Evolutionary conservation across 768 basidiomycete species (phyloP).

Genomic region (Trametes cubensis): DNA sequence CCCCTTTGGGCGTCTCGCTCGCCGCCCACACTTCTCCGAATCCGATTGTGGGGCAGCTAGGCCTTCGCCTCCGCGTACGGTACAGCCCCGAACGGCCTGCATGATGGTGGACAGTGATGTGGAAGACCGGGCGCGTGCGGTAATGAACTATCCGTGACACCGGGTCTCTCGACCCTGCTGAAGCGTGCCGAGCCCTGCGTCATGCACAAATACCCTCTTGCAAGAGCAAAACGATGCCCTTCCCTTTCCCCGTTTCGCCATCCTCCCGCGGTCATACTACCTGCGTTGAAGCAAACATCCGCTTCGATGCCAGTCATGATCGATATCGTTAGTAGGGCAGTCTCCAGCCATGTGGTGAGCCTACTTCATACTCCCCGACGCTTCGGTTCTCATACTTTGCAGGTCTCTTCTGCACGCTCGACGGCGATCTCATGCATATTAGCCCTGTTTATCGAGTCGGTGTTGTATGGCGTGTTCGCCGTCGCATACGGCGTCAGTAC

Average conservation of each 20-base stretch:
- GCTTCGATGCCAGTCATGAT: conserved; percentile 1
- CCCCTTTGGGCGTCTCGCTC: conserved; percentile 1
- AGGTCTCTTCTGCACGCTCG: conserved; percentile 1
- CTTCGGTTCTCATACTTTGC: background rate
- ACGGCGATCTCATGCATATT: conserved; percentile 9
- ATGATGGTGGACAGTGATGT: background rate
- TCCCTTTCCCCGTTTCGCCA: background rate
- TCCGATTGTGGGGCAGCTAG: background rate
- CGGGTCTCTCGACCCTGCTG: background rate
- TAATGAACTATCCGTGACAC: background rate
- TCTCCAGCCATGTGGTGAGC: background rate
- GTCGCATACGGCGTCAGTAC: conserved; percentile 11
- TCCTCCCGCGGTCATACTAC: background rate
- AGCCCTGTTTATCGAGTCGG: conserved; percentile 13
- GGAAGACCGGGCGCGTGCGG: background rate
- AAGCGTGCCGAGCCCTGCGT: background rate
- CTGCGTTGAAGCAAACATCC: background rate
- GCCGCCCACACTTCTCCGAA: background rate
- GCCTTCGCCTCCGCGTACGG: background rate
- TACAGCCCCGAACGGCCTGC: background rate
- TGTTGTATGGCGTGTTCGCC: conserved; percentile 14
- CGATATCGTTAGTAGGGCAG: conserved; percentile 3
- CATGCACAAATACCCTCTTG: background rate
- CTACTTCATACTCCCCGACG: too few relatives aligned
- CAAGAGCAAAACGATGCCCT: background rate